Percentiles rank a stretch among this genome's conserved stretches.
These are phyloP conservation scores for Populus tomentosa DNA, from an alignment of 441 rosid species.

Conservation along the genomic window DNA sequence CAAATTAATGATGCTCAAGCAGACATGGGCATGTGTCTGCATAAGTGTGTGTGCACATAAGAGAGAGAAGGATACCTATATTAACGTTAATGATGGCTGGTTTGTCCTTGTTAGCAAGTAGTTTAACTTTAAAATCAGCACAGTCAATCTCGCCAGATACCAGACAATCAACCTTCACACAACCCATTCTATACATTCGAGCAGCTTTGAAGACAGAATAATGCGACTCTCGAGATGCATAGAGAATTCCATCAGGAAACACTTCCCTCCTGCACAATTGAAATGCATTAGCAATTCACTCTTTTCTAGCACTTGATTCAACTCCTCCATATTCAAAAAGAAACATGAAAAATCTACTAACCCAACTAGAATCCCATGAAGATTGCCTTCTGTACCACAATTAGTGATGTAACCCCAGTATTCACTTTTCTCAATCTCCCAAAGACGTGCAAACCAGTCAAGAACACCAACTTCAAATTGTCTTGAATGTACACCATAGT, in stretches of 20 bases:
- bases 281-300: background rate
- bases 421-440: conserved; percentile 84
- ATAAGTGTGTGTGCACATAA: background rate
- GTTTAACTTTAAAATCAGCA: conserved; percentile 50
- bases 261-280: conserved; percentile 63
- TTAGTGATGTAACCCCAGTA: conserved; percentile 98
- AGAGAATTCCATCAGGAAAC: conserved; percentile 78
- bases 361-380: conserved; percentile 91
- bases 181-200: conserved; percentile 92
- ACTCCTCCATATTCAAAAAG: background rate
- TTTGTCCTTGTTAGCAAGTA: conserved; percentile 70
- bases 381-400: conserved; percentile 97
- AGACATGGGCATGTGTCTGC: background rate
- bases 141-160: conserved; percentile 88
- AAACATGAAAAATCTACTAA: conserved; percentile 14
- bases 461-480: conserved; percentile 92
- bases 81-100: conserved; percentile 87
- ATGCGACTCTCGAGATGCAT: conserved; percentile 80
- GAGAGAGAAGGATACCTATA: conserved; percentile 46
- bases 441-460: conserved; percentile 96
- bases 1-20: background rate
- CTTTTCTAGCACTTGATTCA: background rate
- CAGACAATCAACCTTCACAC: conserved; percentile 64
- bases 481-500: conserved; percentile 94
- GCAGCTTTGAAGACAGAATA: conserved; percentile 92